phyloP scores from a whole-genome alignment of 2,329 filamentous ascomycete genomes.

The Parastagonospora avenae region DNA sequence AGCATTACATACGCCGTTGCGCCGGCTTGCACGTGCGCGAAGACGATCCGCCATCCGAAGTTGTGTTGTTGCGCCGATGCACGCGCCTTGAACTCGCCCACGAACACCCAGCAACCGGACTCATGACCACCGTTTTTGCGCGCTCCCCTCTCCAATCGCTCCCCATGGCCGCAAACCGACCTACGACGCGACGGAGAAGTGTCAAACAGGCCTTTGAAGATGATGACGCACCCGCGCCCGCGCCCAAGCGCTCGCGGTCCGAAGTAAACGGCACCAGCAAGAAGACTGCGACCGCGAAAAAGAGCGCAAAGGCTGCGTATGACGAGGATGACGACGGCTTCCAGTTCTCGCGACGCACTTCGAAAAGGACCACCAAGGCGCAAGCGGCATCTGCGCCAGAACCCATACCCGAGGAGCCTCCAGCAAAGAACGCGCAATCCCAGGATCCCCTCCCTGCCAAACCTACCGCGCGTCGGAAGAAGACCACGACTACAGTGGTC shows the following conservation, averaged over 20 bases:
- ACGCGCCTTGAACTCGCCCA: conserved; percentile 40
- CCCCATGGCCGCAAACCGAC: conserved; percentile 54
- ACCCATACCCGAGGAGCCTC: conserved; percentile 36
- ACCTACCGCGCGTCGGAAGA: conserved; percentile 34
- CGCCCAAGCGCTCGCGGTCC: conserved; percentile 50
- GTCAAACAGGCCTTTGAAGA: conserved; percentile 52
- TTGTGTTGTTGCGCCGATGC: conserved; percentile 37
- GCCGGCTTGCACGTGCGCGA: conserved; percentile 1
- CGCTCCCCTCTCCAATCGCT: conserved; percentile 52
- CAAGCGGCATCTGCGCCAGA: conserved; percentile 33
- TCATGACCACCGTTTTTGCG: conserved; percentile 44
- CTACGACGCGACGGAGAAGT: conserved; percentile 53
- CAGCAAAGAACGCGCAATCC: conserved; percentile 26
- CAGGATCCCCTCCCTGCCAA: conserved; percentile 13
- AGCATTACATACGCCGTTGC: conserved; percentile 7
- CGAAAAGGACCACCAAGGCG: conserved; percentile 44
- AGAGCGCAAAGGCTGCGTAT: conserved; percentile 49
- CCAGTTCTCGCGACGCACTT: conserved; percentile 51
- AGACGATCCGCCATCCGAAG: not conserved
- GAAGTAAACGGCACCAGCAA: conserved; percentile 47
- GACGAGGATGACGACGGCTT: conserved; percentile 57
- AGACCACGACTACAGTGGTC: conserved; percentile 28
- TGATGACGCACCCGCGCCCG: conserved; percentile 52
- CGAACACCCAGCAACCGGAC: conserved; percentile 35
- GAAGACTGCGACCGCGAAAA: conserved; percentile 43